These are phyloP conservation scores for Keithomyces neogunnii DNA, from an alignment of 2,329 filamentous ascomycete species.

Conservation along the genomic window DNA sequence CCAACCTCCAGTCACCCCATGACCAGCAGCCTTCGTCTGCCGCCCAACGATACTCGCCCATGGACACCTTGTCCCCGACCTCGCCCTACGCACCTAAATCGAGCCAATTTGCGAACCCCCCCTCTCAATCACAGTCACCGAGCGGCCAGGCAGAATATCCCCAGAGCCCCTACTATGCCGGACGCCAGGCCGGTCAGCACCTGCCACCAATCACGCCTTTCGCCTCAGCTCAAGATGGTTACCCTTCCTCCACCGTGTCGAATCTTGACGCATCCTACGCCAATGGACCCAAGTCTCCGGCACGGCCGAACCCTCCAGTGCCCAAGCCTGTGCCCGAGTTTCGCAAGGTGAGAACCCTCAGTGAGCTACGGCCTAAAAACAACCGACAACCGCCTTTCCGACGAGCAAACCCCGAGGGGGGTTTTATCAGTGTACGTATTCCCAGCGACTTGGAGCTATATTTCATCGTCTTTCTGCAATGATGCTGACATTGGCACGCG, in stretches of 20 bases:
- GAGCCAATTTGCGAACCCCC: slow-evolving; percentile 45
- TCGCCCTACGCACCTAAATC: slow-evolving; percentile 65
- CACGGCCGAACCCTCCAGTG: slow-evolving; percentile 39
- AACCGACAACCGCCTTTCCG: slow-evolving; percentile 85
- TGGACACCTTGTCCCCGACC: slow-evolving; percentile 78
- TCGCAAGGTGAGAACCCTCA: slow-evolving; percentile 61
- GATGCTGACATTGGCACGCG: neutral
- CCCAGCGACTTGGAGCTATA: neutral
- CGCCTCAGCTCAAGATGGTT: slow-evolving; percentile 59
- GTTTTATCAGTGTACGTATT: slow-evolving; percentile 82
- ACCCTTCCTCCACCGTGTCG: slow-evolving; percentile 63
- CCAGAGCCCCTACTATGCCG: slow-evolving; percentile 49
- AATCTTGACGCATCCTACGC: slow-evolving; percentile 60
- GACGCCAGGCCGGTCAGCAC: slow-evolving; percentile 48
- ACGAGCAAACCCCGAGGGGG: slow-evolving; percentile 90
- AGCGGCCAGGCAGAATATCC: slow-evolving; percentile 57
- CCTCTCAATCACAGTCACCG: slow-evolving; percentile 66
- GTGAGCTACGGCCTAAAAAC: slow-evolving; percentile 73
- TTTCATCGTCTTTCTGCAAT: neutral
- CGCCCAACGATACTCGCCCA: slow-evolving; percentile 89
- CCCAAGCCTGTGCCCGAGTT: slow-evolving; percentile 76
- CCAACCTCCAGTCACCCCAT: slow-evolving; percentile 63
- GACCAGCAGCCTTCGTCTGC: slow-evolving; percentile 59
- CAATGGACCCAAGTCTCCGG: slow-evolving; percentile 50
- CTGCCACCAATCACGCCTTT: slow-evolving; percentile 68